Conservation (phyloP, 1,284 basidiomycete genomes). For the Porodaedalea pini region DNA sequence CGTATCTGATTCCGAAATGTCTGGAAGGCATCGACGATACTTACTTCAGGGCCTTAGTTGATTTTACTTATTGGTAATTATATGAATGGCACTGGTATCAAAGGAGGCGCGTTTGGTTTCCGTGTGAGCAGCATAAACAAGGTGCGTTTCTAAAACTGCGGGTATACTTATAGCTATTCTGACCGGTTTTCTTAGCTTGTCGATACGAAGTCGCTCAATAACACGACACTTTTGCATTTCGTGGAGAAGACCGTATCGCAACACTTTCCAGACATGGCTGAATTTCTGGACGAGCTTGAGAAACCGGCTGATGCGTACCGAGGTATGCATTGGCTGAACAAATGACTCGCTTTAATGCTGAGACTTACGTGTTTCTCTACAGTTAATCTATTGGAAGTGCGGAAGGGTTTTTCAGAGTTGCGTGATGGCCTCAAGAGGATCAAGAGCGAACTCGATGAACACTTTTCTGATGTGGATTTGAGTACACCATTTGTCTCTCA, state of each 20-base stretch:
- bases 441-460: slow-evolving; percentile 70
- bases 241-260: slow-evolving; percentile 85
- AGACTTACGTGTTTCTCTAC: slow-evolving; percentile 1
- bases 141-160: slow-evolving; percentile 37
- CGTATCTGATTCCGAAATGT: slow-evolving; percentile 29
- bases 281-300: slow-evolving; percentile 85
- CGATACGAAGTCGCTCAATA: slow-evolving; percentile 94
- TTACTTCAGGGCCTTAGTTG: slow-evolving; percentile 47
- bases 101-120: slow-evolving; percentile 97
- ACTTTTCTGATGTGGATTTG: slow-evolving; percentile 70
- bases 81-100: slow-evolving; percentile 95
- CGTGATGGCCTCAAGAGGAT: slow-evolving; percentile 79
- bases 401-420: slow-evolving; percentile 68
- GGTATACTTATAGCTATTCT: neutral
- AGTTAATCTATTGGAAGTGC: slow-evolving; percentile 78
- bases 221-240: slow-evolving; percentile 93
- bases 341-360: neutral
- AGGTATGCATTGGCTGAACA: slow-evolving; percentile 46
- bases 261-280: slow-evolving; percentile 86
- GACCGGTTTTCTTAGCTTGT: slow-evolving; percentile 61
- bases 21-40: neutral
- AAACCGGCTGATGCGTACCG: slow-evolving; percentile 92
- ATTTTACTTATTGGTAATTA: slow-evolving; percentile 97
- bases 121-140: slow-evolving; percentile 97
- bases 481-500: slow-evolving; percentile 79